phyloP scores from a whole-genome alignment of 805 yeast species.

The Saturnispora galanensis region DNA sequence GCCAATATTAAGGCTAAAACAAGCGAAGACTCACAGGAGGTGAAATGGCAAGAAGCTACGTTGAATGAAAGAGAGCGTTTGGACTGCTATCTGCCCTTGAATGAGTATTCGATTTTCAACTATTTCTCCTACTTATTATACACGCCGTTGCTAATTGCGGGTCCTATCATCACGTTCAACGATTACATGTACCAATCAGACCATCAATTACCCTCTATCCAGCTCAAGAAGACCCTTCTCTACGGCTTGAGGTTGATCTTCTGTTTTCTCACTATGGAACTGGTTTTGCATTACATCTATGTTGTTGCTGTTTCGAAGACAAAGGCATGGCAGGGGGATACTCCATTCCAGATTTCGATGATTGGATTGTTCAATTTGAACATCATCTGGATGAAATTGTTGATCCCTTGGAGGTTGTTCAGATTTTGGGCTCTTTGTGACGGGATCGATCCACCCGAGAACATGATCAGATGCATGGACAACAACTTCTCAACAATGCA shows the following conservation, averaged over 20 bases:
- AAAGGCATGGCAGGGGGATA: conserved; percentile 79
- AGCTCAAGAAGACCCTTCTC: conserved; percentile 37
- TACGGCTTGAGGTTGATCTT: conserved; percentile 63
- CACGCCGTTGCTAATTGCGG: conserved; percentile 88
- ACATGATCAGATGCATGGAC: conserved; percentile 93
- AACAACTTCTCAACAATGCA: conserved; percentile 87
- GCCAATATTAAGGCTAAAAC: conserved; percentile 10
- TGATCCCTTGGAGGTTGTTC: conserved; percentile 94
- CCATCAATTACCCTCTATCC: conserved; percentile 51
- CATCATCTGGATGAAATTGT: conserved; percentile 83
- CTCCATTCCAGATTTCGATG: conserved; percentile 93
- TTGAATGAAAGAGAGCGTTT: conserved; percentile 57
- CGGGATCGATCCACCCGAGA: conserved; percentile 93
- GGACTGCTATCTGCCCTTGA: conserved; percentile 48
- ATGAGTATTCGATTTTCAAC: conserved; percentile 53
- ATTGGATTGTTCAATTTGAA: conserved; percentile 84
- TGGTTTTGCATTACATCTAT: conserved; percentile 75
- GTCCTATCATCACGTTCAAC: conserved; percentile 89
- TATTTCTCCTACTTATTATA: conserved; percentile 72
- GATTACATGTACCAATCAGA: conserved; percentile 73
- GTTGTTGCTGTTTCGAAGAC: conserved; percentile 90
- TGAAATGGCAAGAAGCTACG: conserved; percentile 6
- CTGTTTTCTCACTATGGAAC: conserved; percentile 82
- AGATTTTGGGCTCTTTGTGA: conserved; percentile 90
- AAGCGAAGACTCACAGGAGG: conserved; percentile 9